Percentiles rank a stretch among this genome's conserved stretches.
phyloP scores from a whole-genome alignment of 495 filamentous ascomycete species.

The Niebla homalea region DNA sequence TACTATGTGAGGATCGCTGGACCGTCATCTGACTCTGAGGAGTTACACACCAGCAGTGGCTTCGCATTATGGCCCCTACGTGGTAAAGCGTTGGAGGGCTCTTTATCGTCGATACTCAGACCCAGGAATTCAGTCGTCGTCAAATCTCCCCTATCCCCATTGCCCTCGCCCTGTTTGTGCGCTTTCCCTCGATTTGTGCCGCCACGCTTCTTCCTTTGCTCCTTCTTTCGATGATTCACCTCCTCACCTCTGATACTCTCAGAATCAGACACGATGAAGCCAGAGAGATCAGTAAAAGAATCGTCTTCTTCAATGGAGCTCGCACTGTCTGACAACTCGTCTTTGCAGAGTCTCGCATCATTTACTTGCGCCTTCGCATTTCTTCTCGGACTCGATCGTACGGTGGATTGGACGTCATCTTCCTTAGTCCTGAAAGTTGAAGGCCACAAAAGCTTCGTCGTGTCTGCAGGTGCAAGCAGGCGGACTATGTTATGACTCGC shows the following conservation, averaged over 20 bases:
- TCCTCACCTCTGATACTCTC: slow-evolving; percentile 2
- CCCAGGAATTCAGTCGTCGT: not conserved
- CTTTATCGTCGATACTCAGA: not conserved
- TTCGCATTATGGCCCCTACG: no score
- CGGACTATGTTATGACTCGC: not conserved
- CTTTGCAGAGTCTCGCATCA: slow-evolving; percentile 2
- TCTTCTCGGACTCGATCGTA: slow-evolving; percentile 4
- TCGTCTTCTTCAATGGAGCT: slow-evolving; percentile 5
- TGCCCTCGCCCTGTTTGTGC: not conserved
- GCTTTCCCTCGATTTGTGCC: no score
- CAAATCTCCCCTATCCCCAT: not conserved
- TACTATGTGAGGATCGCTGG: slow-evolving; percentile 5
- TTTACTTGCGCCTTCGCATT: slow-evolving; percentile 2
- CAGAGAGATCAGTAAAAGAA: slow-evolving; percentile 17
- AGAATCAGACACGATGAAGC: slow-evolving; percentile 24
- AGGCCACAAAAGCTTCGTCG: no score
- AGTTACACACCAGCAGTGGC: not conserved
- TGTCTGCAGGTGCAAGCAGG: no score
- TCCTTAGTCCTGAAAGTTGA: no score
- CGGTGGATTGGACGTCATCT: no score
- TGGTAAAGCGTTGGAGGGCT: not conserved
- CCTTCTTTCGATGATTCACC: not conserved
- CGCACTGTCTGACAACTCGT: not conserved
- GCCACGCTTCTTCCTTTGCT: not conserved
- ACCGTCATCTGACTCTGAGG: not conserved